Evolutionary conservation across 495 filamentous ascomycete species (phyloP), one percentile per base, ranked within the genome.

Genomic region (Penicillium coffeae): DNA sequence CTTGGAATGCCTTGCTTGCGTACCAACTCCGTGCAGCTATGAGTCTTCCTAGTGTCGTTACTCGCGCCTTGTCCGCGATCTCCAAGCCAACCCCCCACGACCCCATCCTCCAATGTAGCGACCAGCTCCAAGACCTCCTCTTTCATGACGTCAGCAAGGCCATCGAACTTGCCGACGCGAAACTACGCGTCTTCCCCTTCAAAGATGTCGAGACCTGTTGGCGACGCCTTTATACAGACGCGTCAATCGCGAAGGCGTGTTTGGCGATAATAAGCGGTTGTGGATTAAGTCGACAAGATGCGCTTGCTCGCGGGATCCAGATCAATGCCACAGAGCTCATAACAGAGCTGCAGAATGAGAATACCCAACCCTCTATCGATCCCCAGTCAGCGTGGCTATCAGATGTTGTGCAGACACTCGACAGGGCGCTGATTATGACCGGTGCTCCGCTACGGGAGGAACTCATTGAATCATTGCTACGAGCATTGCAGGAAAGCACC

Each of bases 361-460:
- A 30, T 4, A 30, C 10, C 5, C 5, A 30, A 30, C 21, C 21
- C 2, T 37, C 36, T 21, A 50, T 64, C 14, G 22, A 48, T 18
- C 20, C 57, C 1, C 34, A 59, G 9, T 52, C 65, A 1, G 47
- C 64, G 4, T 69, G 70, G 65, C 46, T 73, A 0, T 50, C 62
- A 21, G 53, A 66, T 2, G 72, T 84, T n/a, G 75, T 95, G 18
- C 68, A 76, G 42, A 65, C 73, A 2, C 76, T 95, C 0, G 93
- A 98, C 53, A 84, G 83, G 62, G 86, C 88, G 0, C 58, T 93
- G 39, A 92, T 95, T 39, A 83, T 95, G 62, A 78, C 89, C 18
- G 93, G 91, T 0, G 87, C 82, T 0, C 81, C 83, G 3, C 63
- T 77, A 2, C 79, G 86, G n/a, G 77, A 78, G 48, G 63, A 56